phyloP scores from a whole-genome alignment of 495 filamentous ascomycete species.

The Chaetomium tenue region DNA sequence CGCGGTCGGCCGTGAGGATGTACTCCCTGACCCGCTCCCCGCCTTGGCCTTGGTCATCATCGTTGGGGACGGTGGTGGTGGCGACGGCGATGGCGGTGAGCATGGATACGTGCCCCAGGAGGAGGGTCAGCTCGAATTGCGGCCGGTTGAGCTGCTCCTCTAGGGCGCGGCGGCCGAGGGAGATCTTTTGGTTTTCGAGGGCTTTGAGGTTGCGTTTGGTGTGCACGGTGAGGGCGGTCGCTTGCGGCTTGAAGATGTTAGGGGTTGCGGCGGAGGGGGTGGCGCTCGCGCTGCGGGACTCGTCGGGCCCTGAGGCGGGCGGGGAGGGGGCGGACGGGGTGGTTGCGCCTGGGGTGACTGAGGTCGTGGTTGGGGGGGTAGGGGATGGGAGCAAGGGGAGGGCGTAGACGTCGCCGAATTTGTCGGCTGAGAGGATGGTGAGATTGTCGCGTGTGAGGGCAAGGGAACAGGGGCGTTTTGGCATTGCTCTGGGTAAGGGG shows the following conservation, averaged over 20 bases:
- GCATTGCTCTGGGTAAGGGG: conserved; percentile 64
- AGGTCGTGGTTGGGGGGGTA: conserved; percentile 9
- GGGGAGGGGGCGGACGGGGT: not conserved
- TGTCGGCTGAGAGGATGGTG: conserved; percentile 80
- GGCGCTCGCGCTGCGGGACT: conserved; percentile 26
- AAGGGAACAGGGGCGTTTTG: conserved; percentile 80
- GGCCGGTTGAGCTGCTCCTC: conserved; percentile 46
- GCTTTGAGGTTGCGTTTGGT: conserved; percentile 72
- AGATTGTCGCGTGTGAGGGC: conserved; percentile 62
- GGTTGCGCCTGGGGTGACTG: conserved; percentile 10
- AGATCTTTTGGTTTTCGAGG: conserved; percentile 66
- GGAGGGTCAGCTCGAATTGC: conserved; percentile 66
- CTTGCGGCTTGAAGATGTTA: conserved; percentile 49
- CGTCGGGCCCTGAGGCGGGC: not conserved
- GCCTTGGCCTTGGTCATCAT: not conserved
- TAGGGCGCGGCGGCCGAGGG: conserved; percentile 44
- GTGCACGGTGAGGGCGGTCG: conserved; percentile 76
- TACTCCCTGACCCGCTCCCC: conserved; percentile 50
- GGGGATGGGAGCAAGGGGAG: conserved; percentile 66
- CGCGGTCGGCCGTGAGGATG: conserved; percentile 85
- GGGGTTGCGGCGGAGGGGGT: conserved; percentile 25
- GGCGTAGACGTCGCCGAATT: conserved; percentile 93
- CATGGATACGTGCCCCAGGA: conserved; percentile 93
- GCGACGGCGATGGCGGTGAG: conserved; percentile 69
- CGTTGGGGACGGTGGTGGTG: conserved; percentile 19